Evolutionary conservation across 495 filamentous ascomycete species (phyloP).

Genomic region (Penicillium psychrofluorescens): DNA sequence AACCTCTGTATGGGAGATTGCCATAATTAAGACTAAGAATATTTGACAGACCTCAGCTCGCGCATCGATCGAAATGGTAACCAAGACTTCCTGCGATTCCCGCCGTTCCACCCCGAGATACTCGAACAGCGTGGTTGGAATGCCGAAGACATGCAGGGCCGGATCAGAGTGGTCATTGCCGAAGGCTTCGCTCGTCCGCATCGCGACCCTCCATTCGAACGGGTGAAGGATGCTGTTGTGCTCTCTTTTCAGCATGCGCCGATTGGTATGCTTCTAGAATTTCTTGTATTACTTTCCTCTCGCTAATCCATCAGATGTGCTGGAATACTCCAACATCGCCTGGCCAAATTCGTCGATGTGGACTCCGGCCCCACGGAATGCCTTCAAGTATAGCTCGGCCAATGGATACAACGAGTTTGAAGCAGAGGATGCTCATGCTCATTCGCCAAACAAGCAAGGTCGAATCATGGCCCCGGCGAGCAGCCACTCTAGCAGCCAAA

Average conservation of each 20-base stretch:
- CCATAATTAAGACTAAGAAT: too few relatives aligned
- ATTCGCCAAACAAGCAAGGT: conserved; percentile 40
- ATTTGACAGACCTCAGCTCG: conserved; percentile 15
- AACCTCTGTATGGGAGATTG: neutral
- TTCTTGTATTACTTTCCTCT: conserved; percentile 3
- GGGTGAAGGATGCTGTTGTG: conserved; percentile 63
- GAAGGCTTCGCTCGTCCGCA: conserved; percentile 56
- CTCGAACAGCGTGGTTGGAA: conserved; percentile 66
- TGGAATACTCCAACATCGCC: conserved; percentile 72
- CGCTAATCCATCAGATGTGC: conserved; percentile 44
- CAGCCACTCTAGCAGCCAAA: conserved; percentile 9
- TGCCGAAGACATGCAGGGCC: conserved; percentile 60
- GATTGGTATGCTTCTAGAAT: conserved; percentile 43
- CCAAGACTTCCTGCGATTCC: conserved; percentile 61
- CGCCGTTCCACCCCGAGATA: conserved; percentile 64
- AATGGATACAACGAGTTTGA: conserved; percentile 13
- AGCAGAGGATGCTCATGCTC: conserved; percentile 37
- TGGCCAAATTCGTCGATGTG: conserved; percentile 78
- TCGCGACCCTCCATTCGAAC: conserved; percentile 52
- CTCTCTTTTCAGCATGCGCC: conserved; percentile 89
- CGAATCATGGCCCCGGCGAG: conserved; percentile 5
- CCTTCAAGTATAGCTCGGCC: conserved; percentile 27
- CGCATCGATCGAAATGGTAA: conserved; percentile 51
- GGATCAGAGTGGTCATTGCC: conserved; percentile 71
- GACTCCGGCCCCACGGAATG: conserved; percentile 39